A percentile compares a stretch with the other conserved stretches of the same genome.
Conservation (phyloP, 306 rosid species). For the Glycine tomentella region DNA sequence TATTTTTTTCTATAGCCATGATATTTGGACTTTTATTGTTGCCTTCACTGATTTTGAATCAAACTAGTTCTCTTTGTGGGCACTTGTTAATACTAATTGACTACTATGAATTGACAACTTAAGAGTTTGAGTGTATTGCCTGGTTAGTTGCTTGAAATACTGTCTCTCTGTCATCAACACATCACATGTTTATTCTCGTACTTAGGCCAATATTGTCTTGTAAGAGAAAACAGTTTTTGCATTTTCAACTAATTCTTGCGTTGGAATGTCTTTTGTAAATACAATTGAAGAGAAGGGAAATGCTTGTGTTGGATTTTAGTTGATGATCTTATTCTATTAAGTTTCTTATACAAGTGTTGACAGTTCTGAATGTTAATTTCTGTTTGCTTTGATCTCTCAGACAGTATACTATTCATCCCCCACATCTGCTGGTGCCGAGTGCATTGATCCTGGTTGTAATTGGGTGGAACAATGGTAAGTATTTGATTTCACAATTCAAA, state of each 20-base stretch:
- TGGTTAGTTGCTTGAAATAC: slow-evolving; percentile 16
- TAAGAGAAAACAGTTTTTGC: slow-evolving; percentile 2
- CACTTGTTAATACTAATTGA: slow-evolving; percentile 11
- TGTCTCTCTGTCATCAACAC: slow-evolving; percentile 2
- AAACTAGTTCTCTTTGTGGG: slow-evolving; percentile 22
- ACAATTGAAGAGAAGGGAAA: slow-evolving; percentile 22
- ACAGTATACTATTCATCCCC: slow-evolving; percentile 84
- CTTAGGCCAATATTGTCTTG: not conserved
- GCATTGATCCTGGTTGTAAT: slow-evolving; percentile 88
- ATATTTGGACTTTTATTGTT: slow-evolving; percentile 2
- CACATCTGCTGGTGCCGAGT: slow-evolving; percentile 91
- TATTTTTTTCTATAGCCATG: not conserved
- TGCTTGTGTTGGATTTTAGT: slow-evolving; percentile 14
- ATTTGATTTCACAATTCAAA: slow-evolving; percentile 30
- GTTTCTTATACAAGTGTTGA: slow-evolving; percentile 10
- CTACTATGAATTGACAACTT: not conserved
- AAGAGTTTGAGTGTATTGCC: not conserved
- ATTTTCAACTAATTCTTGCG: slow-evolving; percentile 22
- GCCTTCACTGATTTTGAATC: slow-evolving; percentile 25
- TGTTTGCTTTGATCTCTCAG: slow-evolving; percentile 57
- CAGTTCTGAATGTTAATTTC: not conserved
- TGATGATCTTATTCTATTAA: slow-evolving; percentile 29
- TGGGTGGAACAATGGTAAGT: slow-evolving; percentile 98
- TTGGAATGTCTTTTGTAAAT: slow-evolving; percentile 27
- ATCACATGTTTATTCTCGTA: not conserved